Percentiles rank a stretch among this genome's conserved stretches.
Conservation (phyloP, 805 yeast species). For the Hanseniaspora meyeri region DNA sequence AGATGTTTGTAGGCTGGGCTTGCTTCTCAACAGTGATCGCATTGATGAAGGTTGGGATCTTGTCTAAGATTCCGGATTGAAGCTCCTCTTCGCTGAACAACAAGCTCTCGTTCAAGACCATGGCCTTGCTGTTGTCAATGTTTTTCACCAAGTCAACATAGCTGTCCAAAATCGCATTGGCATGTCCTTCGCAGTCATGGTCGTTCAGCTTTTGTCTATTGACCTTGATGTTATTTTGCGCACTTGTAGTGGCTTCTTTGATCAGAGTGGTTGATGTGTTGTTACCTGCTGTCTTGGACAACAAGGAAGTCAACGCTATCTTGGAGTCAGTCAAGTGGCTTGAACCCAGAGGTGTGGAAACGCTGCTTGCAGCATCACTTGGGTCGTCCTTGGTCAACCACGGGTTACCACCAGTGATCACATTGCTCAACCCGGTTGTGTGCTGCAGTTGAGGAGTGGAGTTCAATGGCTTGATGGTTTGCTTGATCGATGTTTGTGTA, state of each 20-base stretch:
- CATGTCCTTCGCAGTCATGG: constrained; percentile 5
- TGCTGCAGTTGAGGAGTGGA: neutral
- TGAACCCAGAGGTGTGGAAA: constrained; percentile 16
- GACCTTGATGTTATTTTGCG: neutral
- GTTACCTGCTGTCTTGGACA: neutral
- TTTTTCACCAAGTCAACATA: neutral
- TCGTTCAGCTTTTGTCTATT: neutral
- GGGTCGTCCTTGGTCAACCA: neutral
- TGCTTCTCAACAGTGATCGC: neutral
- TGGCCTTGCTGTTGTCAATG: neutral
- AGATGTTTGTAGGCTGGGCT: neutral
- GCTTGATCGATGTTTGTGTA: neutral
- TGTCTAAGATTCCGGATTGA: neutral
- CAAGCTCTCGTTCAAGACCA: neutral
- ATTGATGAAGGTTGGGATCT: neutral
- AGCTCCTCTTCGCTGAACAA: constrained; percentile 8
- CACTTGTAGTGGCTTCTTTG: constrained; percentile 11
- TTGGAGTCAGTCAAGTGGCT: constrained; percentile 12
- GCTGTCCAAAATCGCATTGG: constrained; percentile 2
- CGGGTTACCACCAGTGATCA: constrained; percentile 10
- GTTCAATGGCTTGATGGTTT: neutral
- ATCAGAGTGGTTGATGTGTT: neutral
- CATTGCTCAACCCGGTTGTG: neutral
- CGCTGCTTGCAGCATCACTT: neutral
- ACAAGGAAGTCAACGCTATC: neutral